Conservation (phyloP, 164 flowering plant species). For the Nelumbo lutea region DNA sequence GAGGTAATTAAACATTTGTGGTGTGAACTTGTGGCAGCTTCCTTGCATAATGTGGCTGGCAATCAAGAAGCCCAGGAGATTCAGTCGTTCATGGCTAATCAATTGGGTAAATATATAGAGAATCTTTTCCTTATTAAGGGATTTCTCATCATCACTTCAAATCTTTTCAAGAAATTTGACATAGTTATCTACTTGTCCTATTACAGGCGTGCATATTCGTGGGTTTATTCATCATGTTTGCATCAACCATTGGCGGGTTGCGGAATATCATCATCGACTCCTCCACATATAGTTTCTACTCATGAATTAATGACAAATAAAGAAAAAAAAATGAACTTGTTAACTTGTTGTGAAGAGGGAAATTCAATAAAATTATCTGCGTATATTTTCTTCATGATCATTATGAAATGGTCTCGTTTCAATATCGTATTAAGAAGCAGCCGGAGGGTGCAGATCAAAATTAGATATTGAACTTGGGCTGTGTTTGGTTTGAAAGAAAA, state of each 20-base stretch:
- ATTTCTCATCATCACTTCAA: too few relatives aligned
- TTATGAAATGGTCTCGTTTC: too few relatives aligned
- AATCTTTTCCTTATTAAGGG: not conserved
- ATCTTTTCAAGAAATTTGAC: too few relatives aligned
- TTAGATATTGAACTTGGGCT: too few relatives aligned
- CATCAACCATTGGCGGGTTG: constrained; percentile 78
- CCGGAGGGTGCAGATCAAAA: too few relatives aligned
- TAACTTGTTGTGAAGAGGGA: not conserved
- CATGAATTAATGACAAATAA: constrained; percentile 8
- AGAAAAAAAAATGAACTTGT: too few relatives aligned
- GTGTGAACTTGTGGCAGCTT: constrained; percentile 39
- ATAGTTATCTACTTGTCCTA: not conserved
- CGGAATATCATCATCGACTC: constrained; percentile 68
- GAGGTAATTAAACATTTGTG: not conserved
- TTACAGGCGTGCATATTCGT: constrained; percentile 57
- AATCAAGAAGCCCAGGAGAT: constrained; percentile 67
- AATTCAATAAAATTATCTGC: too few relatives aligned
- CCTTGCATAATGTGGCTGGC: constrained; percentile 78
- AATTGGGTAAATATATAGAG: constrained; percentile 63
- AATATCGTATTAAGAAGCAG: too few relatives aligned
- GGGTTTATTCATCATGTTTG: constrained; percentile 78
- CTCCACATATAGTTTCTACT: constrained; percentile 66
- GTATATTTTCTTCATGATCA: too few relatives aligned
- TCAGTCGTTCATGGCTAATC: constrained; percentile 61
- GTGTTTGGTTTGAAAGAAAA: too few relatives aligned